Evolutionary conservation across 306 rosid species (phyloP).

Genomic region (Pyrus betulifolia): DNA sequence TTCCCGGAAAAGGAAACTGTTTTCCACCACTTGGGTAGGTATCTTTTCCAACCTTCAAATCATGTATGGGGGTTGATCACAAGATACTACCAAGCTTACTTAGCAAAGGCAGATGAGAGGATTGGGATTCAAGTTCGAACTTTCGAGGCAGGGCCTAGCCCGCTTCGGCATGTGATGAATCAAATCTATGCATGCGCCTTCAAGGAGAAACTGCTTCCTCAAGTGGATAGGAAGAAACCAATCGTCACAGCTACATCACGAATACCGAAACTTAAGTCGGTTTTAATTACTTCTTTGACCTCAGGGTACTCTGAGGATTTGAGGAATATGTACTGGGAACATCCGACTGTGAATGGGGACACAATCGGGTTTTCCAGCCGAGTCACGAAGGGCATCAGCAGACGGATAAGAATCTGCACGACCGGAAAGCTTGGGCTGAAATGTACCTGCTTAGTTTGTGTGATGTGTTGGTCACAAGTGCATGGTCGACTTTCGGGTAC

Average conservation of each 20-base stretch:
- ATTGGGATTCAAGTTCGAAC: slow-evolving; percentile 69
- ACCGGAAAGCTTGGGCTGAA: slow-evolving; percentile 70
- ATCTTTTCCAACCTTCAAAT: slow-evolving; percentile 63
- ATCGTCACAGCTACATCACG: slow-evolving; percentile 11
- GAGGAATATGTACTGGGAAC: slow-evolving; percentile 60
- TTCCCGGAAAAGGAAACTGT: slow-evolving; percentile 57
- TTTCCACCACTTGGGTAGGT: slow-evolving; percentile 66
- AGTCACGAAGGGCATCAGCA: slow-evolving; percentile 70
- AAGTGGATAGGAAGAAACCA: slow-evolving; percentile 24
- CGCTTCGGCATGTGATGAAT: slow-evolving; percentile 51
- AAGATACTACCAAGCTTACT: slow-evolving; percentile 56
- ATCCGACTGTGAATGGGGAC: slow-evolving; percentile 59
- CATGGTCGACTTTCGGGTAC: slow-evolving; percentile 82
- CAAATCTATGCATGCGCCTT: slow-evolving; percentile 52
- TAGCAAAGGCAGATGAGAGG: slow-evolving; percentile 50
- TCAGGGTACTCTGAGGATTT: slow-evolving; percentile 54
- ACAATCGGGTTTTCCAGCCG: slow-evolving; percentile 56
- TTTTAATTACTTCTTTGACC: slow-evolving; percentile 54
- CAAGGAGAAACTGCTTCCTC: slow-evolving; percentile 52
- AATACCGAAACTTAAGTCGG: slow-evolving; percentile 40
- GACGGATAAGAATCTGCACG: slow-evolving; percentile 52
- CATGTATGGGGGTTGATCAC: slow-evolving; percentile 62
- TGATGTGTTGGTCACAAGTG: slow-evolving; percentile 53
- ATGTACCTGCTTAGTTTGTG: slow-evolving; percentile 61
- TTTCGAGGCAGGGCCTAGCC: slow-evolving; percentile 47